Percentiles rank a stretch among this genome's conserved stretches.
Evolutionary conservation across 75 land plant species (phyloP).

Genomic region (Ceratopteris richardii): DNA sequence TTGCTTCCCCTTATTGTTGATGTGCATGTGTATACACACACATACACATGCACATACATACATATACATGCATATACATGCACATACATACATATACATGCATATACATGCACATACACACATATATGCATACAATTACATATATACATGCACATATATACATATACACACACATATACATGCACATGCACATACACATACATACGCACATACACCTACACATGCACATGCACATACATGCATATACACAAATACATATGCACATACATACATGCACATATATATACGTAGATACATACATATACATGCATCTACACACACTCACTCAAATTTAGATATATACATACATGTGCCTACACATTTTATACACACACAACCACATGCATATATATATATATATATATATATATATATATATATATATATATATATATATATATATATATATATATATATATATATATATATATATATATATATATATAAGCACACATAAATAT

Average conservation of each 20-base stretch:
- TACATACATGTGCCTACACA: not conserved
- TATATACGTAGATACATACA: no score
- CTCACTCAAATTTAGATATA: not conserved
- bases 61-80: not conserved
- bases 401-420: not conserved
- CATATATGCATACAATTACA: not conserved
- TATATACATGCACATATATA: not conserved
- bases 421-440: not conserved
- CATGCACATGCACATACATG: not conserved
- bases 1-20: no score
- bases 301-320: conserved; percentile 1
- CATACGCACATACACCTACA: not conserved
- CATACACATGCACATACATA: not conserved
- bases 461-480: not conserved
- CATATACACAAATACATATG: not conserved
- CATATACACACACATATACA: not conserved
- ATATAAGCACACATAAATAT: not conserved
- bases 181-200: not conserved
- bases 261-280: not conserved
- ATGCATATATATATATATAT: not conserved
- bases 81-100: not conserved
- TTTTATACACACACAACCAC: not conserved
- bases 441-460: no score
- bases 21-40: not conserved
- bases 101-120: not conserved